These are phyloP conservation scores for Talaromyces adpressus DNA, from an alignment of 495 filamentous ascomycete genomes.

Conservation along the genomic window DNA sequence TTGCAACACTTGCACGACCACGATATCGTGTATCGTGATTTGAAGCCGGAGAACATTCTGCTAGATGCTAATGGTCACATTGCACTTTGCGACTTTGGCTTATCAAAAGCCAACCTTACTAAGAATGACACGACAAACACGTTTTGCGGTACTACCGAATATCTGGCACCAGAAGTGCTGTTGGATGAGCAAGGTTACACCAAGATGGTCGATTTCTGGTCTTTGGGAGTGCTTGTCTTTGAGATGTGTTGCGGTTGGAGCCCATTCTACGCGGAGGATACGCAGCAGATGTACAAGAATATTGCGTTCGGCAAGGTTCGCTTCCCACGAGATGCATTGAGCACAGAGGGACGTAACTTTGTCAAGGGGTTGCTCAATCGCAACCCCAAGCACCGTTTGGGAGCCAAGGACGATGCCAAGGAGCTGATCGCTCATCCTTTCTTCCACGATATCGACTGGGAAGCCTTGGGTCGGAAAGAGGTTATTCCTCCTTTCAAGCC, in stretches of 20 bases:
- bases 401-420: constrained; percentile 84
- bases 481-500: constrained; percentile 98
- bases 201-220: constrained; percentile 99
- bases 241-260: constrained; percentile 99
- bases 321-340: constrained; percentile 90
- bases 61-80: constrained; percentile 82
- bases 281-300: constrained; percentile 99
- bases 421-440: constrained; percentile 93
- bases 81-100: constrained; percentile 79
- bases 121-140: constrained; percentile 98
- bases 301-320: constrained; percentile 98
- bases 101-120: constrained; percentile 94
- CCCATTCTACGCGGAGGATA: constrained; percentile 97
- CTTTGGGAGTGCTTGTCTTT: constrained; percentile 92
- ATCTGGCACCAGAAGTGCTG: constrained; percentile 90
- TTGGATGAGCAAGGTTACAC: constrained; percentile 97
- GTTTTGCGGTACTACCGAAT: constrained; percentile 97
- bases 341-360: constrained; percentile 90
- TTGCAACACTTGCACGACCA: constrained; percentile 93
- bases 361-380: constrained; percentile 96
- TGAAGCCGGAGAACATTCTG: constrained; percentile 82
- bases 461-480: constrained; percentile 73
- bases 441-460: constrained; percentile 92
- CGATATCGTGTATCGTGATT: constrained; percentile 93
- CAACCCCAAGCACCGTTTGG: constrained; percentile 91